Percentiles rank a stretch among this genome's conserved stretches.
These are phyloP conservation scores for Cutaneotrichosporon mucoides DNA, from an alignment of 1,284 basidiomycete species.

Conservation along the genomic window DNA sequence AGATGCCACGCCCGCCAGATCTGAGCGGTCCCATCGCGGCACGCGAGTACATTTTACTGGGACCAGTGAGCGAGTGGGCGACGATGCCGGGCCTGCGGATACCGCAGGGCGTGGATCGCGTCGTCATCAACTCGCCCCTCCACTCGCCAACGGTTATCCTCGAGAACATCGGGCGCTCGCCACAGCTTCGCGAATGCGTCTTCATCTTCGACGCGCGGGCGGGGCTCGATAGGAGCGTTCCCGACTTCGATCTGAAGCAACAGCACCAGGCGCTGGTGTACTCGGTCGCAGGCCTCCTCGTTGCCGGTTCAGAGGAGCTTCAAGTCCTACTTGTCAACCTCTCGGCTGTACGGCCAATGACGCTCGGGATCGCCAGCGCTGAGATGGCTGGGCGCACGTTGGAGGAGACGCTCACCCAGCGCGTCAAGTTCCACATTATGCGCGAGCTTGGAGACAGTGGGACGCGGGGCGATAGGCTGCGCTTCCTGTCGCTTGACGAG, in stretches of 20 bases:
- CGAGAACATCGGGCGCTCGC: neutral
- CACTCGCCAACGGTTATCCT: neutral
- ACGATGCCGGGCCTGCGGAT: constrained; percentile 1
- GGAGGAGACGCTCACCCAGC: neutral
- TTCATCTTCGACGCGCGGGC: neutral
- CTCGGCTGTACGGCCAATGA: neutral
- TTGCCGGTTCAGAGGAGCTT: neutral
- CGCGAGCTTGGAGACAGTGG: neutral
- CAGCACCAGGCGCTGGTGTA: constrained; percentile 2
- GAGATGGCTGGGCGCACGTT: neutral
- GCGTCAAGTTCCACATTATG: neutral
- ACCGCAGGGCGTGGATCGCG: neutral
- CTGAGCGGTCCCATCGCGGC: neutral
- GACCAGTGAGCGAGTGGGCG: neutral
- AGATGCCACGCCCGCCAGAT: constrained; percentile 1
- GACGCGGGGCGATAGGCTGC: neutral
- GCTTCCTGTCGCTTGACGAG: neutral
- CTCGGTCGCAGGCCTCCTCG: neutral
- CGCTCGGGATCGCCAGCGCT: neutral
- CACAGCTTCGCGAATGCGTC: neutral
- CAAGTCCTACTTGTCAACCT: constrained; percentile 3
- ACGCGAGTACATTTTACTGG: neutral
- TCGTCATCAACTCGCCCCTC: constrained; percentile 2
- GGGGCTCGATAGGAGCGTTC: neutral
- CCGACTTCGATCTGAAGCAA: neutral